A percentile compares a stretch with the other conserved stretches of the same genome.
phyloP scores from a whole-genome alignment of 805 yeast genomes.

The Yamadazyma sp. region DNA sequence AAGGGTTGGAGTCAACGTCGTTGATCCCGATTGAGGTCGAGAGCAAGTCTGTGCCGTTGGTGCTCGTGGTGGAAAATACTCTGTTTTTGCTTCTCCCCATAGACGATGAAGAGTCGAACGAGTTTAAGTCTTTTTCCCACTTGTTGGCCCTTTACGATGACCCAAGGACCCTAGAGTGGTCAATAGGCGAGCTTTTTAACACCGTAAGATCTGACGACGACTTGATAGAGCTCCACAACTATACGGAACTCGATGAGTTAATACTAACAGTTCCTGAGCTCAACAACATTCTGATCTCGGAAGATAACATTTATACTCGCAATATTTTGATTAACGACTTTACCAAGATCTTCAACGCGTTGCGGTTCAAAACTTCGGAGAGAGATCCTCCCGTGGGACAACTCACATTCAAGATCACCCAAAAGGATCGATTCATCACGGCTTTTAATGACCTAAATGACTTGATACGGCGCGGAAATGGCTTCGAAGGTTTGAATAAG shows the following conservation, averaged over 20 bases:
- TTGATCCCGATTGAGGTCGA: constrained; percentile 8
- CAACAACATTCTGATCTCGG: constrained; percentile 26
- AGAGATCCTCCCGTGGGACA: constrained; percentile 7
- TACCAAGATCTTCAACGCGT: constrained; percentile 21
- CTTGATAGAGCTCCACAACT: constrained; percentile 24
- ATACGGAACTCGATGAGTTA: constrained; percentile 27
- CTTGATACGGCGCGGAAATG: constrained; percentile 19
- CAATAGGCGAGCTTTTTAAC: constrained; percentile 27
- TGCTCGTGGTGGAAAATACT: constrained; percentile 24
- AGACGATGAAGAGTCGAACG: background rate
- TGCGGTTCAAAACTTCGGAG: constrained; percentile 16
- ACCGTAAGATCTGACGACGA: constrained; percentile 27
- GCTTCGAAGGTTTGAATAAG: constrained; percentile 19
- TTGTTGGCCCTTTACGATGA: constrained; percentile 29
- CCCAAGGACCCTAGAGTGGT: constrained; percentile 16
- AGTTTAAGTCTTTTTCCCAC: constrained; percentile 13
- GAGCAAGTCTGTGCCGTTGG: constrained; percentile 20
- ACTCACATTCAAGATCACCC: constrained; percentile 21
- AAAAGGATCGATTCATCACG: constrained; percentile 28
- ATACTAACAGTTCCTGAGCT: constrained; percentile 29
- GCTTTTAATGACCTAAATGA: constrained; percentile 25
- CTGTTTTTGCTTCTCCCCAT: constrained; percentile 29
- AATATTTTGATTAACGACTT: constrained; percentile 28
- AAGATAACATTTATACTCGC: constrained; percentile 29
- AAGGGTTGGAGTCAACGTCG: background rate